These are phyloP conservation scores for Exidia glandulosa DNA, from an alignment of 768 basidiomycete genomes.

Conservation along the genomic window DNA sequence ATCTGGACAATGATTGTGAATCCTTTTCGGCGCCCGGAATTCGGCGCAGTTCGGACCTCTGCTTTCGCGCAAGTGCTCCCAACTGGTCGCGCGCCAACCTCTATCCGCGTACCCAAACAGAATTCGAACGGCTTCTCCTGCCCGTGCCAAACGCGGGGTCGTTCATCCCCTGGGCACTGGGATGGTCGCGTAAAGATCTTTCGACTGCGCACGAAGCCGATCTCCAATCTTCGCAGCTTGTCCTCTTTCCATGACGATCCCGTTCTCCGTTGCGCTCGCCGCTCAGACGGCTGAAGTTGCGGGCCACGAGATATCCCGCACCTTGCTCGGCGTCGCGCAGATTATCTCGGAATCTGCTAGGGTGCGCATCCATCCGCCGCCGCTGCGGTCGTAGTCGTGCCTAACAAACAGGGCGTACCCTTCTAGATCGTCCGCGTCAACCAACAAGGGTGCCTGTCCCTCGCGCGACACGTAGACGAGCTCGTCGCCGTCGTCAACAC, in stretches of 20 bases:
- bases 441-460: neutral
- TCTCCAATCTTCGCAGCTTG: too few species aligned
- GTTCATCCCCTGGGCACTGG: too few species aligned
- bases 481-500: neutral
- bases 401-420: neutral
- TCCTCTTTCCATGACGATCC: neutral
- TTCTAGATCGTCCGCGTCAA: neutral
- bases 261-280: neutral
- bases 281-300: neutral
- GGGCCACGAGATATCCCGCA: neutral
- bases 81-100: too few species aligned
- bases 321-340: neutral
- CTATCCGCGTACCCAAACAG: too few species aligned
- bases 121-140: too few species aligned
- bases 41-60: too few species aligned
- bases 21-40: too few species aligned
- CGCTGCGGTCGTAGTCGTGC: neutral
- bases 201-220: too few species aligned
- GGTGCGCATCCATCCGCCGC: neutral
- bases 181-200: too few species aligned
- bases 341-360: neutral
- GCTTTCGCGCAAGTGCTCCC: too few species aligned
- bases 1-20: too few species aligned
- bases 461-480: neutral
- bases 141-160: too few species aligned